Evolutionary conservation across 371 early-diverging fungal species (phyloP).

Genomic region (Nematocida ausubeli): DNA sequence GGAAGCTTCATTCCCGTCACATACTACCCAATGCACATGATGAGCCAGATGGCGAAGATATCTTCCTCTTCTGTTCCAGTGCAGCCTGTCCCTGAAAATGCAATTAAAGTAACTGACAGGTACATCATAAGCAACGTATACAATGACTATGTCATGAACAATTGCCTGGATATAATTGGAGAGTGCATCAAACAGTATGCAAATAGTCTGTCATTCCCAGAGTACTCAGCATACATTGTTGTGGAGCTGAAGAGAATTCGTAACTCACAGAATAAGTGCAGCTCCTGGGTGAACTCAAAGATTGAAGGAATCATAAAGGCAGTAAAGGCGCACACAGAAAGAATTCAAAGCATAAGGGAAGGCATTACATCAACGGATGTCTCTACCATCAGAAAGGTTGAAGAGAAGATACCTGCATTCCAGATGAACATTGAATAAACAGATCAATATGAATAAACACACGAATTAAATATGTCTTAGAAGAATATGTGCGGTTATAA

Average conservation of each 20-base stretch:
- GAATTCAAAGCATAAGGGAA: conserved; percentile 15
- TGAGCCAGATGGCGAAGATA: conserved; percentile 21
- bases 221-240: conserved; percentile 13
- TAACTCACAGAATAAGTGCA: conserved; percentile 26
- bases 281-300: conserved; percentile 32
- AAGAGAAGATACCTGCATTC: conserved; percentile 23
- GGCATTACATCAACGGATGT: not conserved
- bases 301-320: conserved; percentile 15
- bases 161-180: conserved; percentile 17
- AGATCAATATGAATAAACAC: no score
- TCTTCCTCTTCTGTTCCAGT: conserved; percentile 18
- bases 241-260: conserved; percentile 35
- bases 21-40: conserved; percentile 42
- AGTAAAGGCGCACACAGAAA: conserved; percentile 23
- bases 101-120: conserved; percentile 30
- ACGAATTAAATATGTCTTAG: no score
- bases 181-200: not conserved
- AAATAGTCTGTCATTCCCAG: conserved; percentile 21
- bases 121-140: conserved; percentile 21
- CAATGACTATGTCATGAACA: conserved; percentile 25
- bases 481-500: no score
- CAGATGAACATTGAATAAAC: conserved; percentile 22
- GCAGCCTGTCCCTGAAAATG: conserved; percentile 6
- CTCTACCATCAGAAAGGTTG: conserved; percentile 8
- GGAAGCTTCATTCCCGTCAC: conserved; percentile 33